phyloP scores from a whole-genome alignment of 371 early-diverging fungal species.

The Mucor sp. region DNA sequence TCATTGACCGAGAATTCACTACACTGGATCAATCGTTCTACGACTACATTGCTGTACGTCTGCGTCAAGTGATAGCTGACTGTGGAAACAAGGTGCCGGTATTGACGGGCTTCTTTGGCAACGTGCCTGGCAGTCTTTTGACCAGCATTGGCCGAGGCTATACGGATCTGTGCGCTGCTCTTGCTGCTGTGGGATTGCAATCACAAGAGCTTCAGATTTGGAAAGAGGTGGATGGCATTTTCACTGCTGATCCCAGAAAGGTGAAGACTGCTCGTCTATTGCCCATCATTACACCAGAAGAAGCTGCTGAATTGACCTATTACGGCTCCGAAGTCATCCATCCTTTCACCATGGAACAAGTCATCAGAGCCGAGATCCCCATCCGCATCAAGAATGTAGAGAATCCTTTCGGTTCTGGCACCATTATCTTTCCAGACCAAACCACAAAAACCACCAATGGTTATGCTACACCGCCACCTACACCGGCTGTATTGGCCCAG shows the following conservation, averaged over 20 bases:
- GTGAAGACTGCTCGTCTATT: constrained; percentile 86
- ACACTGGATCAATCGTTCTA: constrained; percentile 89
- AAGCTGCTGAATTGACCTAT: constrained; percentile 97
- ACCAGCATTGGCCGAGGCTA: constrained; percentile 96
- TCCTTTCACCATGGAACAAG: constrained; percentile 99
- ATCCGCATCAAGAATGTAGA: constrained; percentile 98
- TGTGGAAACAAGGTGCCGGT: constrained; percentile 79
- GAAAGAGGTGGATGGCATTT: constrained; percentile 99
- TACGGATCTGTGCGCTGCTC: constrained; percentile 96
- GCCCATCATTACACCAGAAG: constrained; percentile 95
- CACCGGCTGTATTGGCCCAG: constrained; percentile 70
- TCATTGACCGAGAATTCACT: constrained; percentile 75
- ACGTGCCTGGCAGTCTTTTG: constrained; percentile 92
- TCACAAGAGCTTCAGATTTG: constrained; percentile 95
- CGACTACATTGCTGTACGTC: constrained; percentile 75
- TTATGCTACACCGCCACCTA: constrained; percentile 55
- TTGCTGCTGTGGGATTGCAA: constrained; percentile 86
- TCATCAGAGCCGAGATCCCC: constrained; percentile 91
- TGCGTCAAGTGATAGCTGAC: constrained; percentile 61
- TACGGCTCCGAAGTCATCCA: constrained; percentile 98
- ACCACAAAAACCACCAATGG: constrained; percentile 29
- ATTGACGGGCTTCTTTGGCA: constrained; percentile 95
- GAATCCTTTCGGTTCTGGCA: constrained; percentile 88
- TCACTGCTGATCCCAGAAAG: constrained; percentile 98
- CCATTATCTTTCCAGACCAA: constrained; percentile 82